phyloP scores from a whole-genome alignment of 75 land plant genomes.

The Cryptomeria japonica region DNA sequence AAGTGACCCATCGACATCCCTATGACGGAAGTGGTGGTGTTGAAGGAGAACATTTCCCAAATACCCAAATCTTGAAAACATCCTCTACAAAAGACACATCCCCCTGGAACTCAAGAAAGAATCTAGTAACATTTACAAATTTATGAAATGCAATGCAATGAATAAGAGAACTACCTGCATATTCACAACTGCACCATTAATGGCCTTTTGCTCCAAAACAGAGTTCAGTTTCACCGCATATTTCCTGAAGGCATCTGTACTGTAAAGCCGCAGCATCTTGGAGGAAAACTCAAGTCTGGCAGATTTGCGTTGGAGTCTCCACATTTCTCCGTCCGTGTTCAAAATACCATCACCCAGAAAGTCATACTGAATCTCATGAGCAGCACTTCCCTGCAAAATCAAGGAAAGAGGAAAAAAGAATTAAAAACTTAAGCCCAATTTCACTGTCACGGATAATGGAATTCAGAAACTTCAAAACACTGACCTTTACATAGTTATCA shows the following conservation, averaged over 20 bases:
- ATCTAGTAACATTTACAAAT: not conserved
- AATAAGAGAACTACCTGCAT: slow-evolving; percentile 11
- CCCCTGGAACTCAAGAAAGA: no score
- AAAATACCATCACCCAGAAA: slow-evolving; percentile 38
- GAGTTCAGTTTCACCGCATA: slow-evolving; percentile 6
- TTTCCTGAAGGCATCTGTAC: slow-evolving; percentile 14
- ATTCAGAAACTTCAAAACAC: not conserved
- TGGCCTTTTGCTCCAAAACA: not conserved
- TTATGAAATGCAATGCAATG: not conserved
- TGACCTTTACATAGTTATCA: slow-evolving; percentile 19
- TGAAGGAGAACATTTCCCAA: no score
- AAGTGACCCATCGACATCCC: no score
- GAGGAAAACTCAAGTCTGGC: slow-evolving; percentile 38
- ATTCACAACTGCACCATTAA: not conserved
- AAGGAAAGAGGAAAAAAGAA: no score
- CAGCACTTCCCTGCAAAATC: not conserved
- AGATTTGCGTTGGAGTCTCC: slow-evolving; percentile 33
- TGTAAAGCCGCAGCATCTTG: slow-evolving; percentile 21
- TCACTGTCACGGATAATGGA: not conserved
- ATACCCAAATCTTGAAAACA: no score
- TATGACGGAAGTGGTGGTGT: no score
- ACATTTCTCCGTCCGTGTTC: slow-evolving; percentile 25
- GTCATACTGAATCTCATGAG: slow-evolving; percentile 16
- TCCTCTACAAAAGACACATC: no score
- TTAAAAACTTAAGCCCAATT: not conserved